Evolutionary conservation across 164 flowering plant species (phyloP).

Genomic region (Liquidambar formosana): DNA sequence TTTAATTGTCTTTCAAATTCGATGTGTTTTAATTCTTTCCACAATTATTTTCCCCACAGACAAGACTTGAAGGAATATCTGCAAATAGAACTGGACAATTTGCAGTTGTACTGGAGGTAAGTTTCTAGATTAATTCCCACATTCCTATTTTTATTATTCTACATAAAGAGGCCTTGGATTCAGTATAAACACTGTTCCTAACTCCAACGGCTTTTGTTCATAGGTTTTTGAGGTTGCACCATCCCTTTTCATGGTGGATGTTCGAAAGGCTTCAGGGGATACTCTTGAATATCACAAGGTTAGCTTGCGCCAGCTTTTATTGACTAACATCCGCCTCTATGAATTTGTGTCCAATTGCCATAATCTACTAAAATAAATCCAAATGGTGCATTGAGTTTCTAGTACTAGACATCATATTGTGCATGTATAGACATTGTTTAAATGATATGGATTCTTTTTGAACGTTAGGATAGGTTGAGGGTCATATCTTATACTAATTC

Average conservation of each 20-base stretch:
- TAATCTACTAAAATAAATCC: not conserved
- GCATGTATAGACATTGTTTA: not conserved
- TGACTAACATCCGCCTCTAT: not conserved
- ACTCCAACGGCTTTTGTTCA: constrained; percentile 1
- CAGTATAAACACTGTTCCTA: not conserved
- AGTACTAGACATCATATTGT: not conserved
- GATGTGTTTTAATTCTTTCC: not conserved
- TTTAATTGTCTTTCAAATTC: not conserved
- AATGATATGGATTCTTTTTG: not conserved
- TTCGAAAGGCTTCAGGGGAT: constrained; percentile 94
- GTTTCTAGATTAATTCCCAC: constrained; percentile 2
- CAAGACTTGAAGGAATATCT: constrained; percentile 85
- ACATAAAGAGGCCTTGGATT: not conserved
- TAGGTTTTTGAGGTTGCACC: constrained; percentile 95
- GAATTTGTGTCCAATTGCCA: not conserved
- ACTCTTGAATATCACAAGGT: constrained; percentile 98
- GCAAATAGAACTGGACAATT: constrained; percentile 66
- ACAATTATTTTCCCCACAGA: constrained; percentile 39
- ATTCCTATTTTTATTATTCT: not conserved
- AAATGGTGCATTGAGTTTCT: not conserved
- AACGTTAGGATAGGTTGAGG: not conserved
- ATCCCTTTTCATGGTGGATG: constrained; percentile 94
- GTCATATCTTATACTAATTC: not conserved
- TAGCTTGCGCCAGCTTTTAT: not conserved
- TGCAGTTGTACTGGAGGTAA: constrained; percentile 92